These are phyloP conservation scores for Paramicrosporidium saccamoebae DNA, from an alignment of 371 early-diverging fungal species.

Conservation along the genomic window DNA sequence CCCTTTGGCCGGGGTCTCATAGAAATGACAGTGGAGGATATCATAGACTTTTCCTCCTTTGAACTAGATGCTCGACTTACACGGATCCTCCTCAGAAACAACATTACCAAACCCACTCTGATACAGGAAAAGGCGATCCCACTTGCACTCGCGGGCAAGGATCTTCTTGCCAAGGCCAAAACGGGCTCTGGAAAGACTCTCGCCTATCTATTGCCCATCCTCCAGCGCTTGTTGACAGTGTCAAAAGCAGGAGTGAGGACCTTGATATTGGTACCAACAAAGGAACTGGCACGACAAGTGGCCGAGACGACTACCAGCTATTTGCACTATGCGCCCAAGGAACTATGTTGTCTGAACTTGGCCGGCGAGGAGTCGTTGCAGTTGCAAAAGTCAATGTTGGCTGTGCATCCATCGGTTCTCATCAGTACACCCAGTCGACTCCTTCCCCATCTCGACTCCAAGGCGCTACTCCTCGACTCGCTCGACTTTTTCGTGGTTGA, in stretches of 20 bases:
- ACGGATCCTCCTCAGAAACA: conserved; percentile 34
- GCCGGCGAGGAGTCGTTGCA: conserved; percentile 3
- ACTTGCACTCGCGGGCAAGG: conserved; percentile 72
- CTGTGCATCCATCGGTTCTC: conserved; percentile 45
- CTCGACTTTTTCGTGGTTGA: conserved; percentile 64
- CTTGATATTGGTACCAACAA: conserved; percentile 70
- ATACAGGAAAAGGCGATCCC: conserved; percentile 83
- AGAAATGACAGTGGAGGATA: no score
- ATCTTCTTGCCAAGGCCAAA: conserved; percentile 82
- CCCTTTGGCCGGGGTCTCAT: no score
- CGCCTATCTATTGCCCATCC: conserved; percentile 72
- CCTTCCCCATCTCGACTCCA: conserved; percentile 24
- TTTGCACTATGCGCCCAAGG: conserved; percentile 21
- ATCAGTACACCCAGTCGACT: conserved; percentile 46
- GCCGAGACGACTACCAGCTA: conserved; percentile 24
- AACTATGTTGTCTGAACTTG: conserved; percentile 3
- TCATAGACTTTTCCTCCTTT: no score
- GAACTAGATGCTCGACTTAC: conserved; percentile 37
- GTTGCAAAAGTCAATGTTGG: conserved; percentile 24
- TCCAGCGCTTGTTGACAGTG: conserved; percentile 13
- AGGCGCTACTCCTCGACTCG: conserved; percentile 14
- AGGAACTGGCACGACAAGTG: conserved; percentile 83
- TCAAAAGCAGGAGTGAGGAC: conserved; percentile 7
- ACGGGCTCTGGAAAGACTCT: conserved; percentile 98
- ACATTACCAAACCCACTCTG: conserved; percentile 50